Evolutionary conservation across 2,329 filamentous ascomycete genomes (phyloP).

Genomic region (Zalaria sp.): DNA sequence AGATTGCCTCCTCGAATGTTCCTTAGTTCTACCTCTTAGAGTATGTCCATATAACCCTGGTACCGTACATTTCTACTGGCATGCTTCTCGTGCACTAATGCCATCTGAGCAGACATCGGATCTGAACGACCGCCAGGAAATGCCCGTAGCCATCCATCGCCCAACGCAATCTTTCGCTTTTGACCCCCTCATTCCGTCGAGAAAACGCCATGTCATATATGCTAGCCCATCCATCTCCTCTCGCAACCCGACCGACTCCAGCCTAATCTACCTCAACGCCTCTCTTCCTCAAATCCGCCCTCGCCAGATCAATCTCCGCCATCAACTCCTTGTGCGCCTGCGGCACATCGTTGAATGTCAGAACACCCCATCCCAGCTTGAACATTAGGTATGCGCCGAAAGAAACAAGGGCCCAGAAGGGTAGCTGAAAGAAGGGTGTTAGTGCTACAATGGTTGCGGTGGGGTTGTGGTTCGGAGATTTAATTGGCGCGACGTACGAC

Average conservation of each 20-base stretch:
- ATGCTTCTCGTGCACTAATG: no score
- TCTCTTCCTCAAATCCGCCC: constrained; percentile 55
- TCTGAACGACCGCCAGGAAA: no score
- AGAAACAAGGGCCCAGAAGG: constrained; percentile 81
- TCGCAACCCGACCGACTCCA: constrained; percentile 5
- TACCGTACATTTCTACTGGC: no score
- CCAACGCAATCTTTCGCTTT: not conserved
- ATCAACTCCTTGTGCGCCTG: constrained; percentile 82
- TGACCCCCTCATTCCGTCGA: not conserved
- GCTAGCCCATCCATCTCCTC: not conserved
- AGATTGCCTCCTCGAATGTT: no score
- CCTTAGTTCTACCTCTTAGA: no score
- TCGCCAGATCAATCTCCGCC: constrained; percentile 65
- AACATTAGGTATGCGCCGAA: constrained; percentile 87
- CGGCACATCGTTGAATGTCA: constrained; percentile 94
- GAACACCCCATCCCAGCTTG: constrained; percentile 80
- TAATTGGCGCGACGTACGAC: constrained; percentile 49
- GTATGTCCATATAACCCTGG: no score
- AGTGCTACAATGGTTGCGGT: constrained; percentile 1
- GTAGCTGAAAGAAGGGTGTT: constrained; percentile 46
- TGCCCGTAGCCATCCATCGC: not conserved
- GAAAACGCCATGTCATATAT: not conserved
- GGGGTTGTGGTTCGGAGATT: not conserved
- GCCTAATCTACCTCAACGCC: constrained; percentile 65
- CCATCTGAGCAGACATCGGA: no score